Percentiles rank a stretch among this genome's conserved stretches.
Conservation (phyloP, 352 stramenopile genomes). For the Thalassiosira mediterranea region DNA sequence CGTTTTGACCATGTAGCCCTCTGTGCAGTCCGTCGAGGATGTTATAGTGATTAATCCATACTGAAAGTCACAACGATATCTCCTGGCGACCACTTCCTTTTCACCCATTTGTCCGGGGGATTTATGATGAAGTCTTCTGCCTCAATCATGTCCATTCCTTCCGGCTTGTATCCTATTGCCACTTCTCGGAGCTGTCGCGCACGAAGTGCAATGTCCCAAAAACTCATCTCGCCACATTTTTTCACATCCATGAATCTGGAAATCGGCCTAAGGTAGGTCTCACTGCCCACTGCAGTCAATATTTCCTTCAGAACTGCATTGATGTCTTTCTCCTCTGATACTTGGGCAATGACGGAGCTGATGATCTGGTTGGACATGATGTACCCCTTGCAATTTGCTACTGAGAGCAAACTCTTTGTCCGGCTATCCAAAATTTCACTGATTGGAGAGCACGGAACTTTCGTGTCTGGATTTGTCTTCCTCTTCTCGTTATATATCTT, state of each 20-base stretch:
- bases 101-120: slow-evolving; percentile 74
- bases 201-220: slow-evolving; percentile 86
- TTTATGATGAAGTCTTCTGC: slow-evolving; percentile 85
- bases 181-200: slow-evolving; percentile 82
- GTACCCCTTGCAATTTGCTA: slow-evolving; percentile 87
- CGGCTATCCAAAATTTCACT: slow-evolving; percentile 88
- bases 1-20: no score
- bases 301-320: slow-evolving; percentile 87
- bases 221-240: slow-evolving; percentile 65
- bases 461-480: background rate
- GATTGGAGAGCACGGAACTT: slow-evolving; percentile 65
- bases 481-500: slow-evolving; percentile 30
- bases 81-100: slow-evolving; percentile 70
- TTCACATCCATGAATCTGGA: slow-evolving; percentile 75
- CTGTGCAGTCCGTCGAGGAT: no score
- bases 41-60: no score
- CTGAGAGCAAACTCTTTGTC: slow-evolving; percentile 87
- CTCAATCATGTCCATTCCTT: slow-evolving; percentile 41
- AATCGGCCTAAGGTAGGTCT: slow-evolving; percentile 85
- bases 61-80: slow-evolving; percentile 86
- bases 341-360: slow-evolving; percentile 88
- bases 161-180: slow-evolving; percentile 84
- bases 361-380: slow-evolving; percentile 90
- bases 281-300: slow-evolving; percentile 74
- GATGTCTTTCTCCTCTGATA: slow-evolving; percentile 87